phyloP scores from a whole-genome alignment of 345 rosid genomes.

The Raphanus raphanistrum region DNA sequence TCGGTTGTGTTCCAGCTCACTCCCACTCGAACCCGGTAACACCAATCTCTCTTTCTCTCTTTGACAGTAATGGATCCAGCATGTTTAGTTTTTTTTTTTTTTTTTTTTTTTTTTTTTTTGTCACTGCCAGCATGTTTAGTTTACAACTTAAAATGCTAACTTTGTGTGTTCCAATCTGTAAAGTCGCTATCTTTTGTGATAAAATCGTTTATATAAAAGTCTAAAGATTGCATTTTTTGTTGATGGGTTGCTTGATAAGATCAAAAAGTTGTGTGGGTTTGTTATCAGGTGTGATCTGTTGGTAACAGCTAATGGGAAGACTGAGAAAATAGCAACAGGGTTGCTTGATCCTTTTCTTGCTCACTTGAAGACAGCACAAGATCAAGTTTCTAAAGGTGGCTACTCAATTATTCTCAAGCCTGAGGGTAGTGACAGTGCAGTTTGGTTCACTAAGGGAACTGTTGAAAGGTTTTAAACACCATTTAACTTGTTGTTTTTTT shows the following conservation, averaged over 20 bases:
- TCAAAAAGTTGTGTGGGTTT: neutral
- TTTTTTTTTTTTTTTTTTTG: too few relatives aligned
- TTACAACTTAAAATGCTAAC: neutral
- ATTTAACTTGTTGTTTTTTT: neutral
- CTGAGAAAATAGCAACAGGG: conserved; percentile 86
- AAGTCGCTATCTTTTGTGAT: neutral
- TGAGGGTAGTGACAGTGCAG: conserved; percentile 48
- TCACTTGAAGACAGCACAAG: conserved; percentile 83
- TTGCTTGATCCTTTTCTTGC: conserved; percentile 85
- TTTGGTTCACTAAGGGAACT: conserved; percentile 90
- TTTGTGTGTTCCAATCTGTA: neutral
- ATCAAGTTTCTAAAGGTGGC: conserved; percentile 84
- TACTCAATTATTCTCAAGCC: conserved; percentile 86
- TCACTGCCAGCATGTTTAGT: neutral
- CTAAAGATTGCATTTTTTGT: neutral
- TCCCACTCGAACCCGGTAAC: conserved; percentile 93
- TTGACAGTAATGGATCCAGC: neutral
- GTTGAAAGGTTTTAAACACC: conserved; percentile 53
- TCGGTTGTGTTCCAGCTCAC: conserved; percentile 92
- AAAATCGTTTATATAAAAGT: neutral
- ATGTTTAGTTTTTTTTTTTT: too few relatives aligned
- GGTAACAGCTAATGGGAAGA: conserved; percentile 75
- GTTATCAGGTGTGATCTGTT: conserved; percentile 80
- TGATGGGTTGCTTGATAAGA: neutral
- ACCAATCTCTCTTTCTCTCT: neutral